Base-by-base conservation (phyloP, 2,329 filamentous ascomycete species). In the Aspergillus carbonarius region DNA sequence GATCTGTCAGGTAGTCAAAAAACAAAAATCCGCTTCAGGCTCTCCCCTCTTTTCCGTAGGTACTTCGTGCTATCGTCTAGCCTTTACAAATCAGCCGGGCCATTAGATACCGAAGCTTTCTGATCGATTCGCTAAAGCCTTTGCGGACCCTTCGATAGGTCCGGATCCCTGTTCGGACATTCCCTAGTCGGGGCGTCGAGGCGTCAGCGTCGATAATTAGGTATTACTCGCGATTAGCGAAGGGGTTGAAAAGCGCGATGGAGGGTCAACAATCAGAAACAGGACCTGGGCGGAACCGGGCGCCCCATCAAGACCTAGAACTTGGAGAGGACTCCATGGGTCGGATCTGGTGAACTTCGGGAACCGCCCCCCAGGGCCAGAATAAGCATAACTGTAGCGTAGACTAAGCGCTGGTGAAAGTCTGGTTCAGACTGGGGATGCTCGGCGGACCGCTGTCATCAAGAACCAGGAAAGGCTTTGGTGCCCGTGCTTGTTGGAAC, bases 351-450 rank as follows among this genome's bases (percentile, higher is more conserved):
- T 34, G n/a, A 20, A 25, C 15, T 35, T 39, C 13, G 32, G 32
- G 49, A 34, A 42, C 20, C 17, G 23, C 17, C 25, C 54, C 54
- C 52, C 57, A 65, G 59, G 58, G 27, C 50, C 47, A 44, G 61
- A 63, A 68, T 67, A 68, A 68, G 63, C 63, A 66, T 68, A 68
- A 67, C 59, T 50, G 60, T 63, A 66, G 63, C 63, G 64, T 61
- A 61, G 60, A 57, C 58, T 62, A 66, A 63, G 62, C 63, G 64
- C 56, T 39, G 34, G 40, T 39, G 42, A 65, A 65, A 63, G 58
- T 67, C 51, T 64, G 65, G 65, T 67, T 64, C 65, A 57, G 35
- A 46, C 63, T 65, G 63, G 65, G 51, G 62, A 67, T 62, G 47
- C 34, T 57, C 49, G 55, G 53, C 57, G 54, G 62, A 56, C 59